Evolutionary conservation across 371 early-diverging fungal genomes (phyloP), one percentile per base, ranked within the genome.

Genomic region (Actinomucor elegans): DNA sequence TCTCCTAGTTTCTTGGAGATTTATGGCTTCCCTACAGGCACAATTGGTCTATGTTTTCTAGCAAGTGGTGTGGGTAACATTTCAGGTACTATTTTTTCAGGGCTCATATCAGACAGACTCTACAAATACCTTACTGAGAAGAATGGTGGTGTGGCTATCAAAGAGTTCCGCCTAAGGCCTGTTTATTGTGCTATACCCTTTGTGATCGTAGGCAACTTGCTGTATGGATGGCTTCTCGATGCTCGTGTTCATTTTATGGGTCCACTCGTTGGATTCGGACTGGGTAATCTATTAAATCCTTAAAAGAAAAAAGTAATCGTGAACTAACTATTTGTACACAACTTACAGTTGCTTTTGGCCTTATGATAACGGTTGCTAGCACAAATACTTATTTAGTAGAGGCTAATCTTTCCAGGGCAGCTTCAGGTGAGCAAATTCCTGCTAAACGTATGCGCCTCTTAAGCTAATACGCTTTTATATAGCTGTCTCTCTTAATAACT

Each of bases 1-100:
- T 69, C 81, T 11, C 36, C 60, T 14, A 70, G 67, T 1, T 81
- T 67, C 41, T 44, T 54, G 6, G 45, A 43, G 1, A 33, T 71
- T 4, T 83, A 83, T 34, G 44, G 52, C 1, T 69, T 83, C 26
- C 59, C 67, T 9, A 64, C 77, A 14, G 74, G 75, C 5, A 40
- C 56, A 1, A 63, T 73, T 26, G 83, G 83, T 8, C 45, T 79
- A 8, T 71, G 73, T 26, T 83, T 62, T 48, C 40, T 83, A 21
- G 54, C 75, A 1, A 59, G 64, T 17, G 83, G 80, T 40, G 58
- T 76, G 0, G 83, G 83, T 5, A 76, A 75, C 36, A 47, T 66
- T 5, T 4, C 61, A 4, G 81, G 83, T 0, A 64, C 76, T 4
- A 29, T 66, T 0, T 23, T 61, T 1, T 76, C 75, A 6, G 81